A percentile compares a stretch with the other conserved stretches of the same genome.
phyloP scores from a whole-genome alignment of 208 protist genomes.

The Endotrypanum monterogeii region DNA sequence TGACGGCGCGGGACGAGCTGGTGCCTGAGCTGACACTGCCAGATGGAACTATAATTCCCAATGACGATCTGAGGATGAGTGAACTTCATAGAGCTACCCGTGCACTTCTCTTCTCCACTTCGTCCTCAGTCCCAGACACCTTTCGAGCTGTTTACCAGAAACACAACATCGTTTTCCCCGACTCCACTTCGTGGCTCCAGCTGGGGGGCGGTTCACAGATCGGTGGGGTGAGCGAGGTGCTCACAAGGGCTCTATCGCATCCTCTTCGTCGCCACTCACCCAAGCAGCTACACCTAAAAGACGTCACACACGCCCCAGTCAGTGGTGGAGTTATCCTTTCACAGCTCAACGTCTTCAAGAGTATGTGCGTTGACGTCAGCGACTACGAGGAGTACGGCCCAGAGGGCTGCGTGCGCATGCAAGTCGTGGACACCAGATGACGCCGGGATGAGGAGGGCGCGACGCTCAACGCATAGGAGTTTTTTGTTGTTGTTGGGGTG shows the following conservation, averaged over 20 bases:
- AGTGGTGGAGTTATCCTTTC: conserved; percentile 71
- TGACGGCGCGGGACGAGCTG: conserved; percentile 17
- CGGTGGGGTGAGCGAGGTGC: conserved; percentile 18
- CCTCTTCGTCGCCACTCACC: conserved; percentile 25
- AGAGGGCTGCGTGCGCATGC: conserved; percentile 57
- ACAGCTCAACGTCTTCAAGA: conserved; percentile 79
- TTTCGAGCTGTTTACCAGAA: conserved; percentile 36
- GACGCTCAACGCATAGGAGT: neutral
- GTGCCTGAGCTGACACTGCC: conserved; percentile 46
- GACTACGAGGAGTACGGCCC: conserved; percentile 84
- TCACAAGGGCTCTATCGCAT: conserved; percentile 29
- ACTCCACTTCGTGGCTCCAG: conserved; percentile 41
- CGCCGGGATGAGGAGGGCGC: neutral
- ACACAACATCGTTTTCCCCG: conserved; percentile 18
- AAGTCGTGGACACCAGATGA: conserved; percentile 58
- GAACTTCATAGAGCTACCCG: conserved; percentile 19
- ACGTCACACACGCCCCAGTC: conserved; percentile 42
- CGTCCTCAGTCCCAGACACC: conserved; percentile 32
- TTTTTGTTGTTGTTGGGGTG: neutral
- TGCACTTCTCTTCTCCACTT: conserved; percentile 33
- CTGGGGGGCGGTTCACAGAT: conserved; percentile 39
- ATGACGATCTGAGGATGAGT: conserved; percentile 1
- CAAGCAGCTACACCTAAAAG: conserved; percentile 35
- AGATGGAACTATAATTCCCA: conserved; percentile 35
- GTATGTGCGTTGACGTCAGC: conserved; percentile 55